phyloP scores from a whole-genome alignment of 768 basidiomycete genomes.

The Lanmaoa rubissima region DNA sequence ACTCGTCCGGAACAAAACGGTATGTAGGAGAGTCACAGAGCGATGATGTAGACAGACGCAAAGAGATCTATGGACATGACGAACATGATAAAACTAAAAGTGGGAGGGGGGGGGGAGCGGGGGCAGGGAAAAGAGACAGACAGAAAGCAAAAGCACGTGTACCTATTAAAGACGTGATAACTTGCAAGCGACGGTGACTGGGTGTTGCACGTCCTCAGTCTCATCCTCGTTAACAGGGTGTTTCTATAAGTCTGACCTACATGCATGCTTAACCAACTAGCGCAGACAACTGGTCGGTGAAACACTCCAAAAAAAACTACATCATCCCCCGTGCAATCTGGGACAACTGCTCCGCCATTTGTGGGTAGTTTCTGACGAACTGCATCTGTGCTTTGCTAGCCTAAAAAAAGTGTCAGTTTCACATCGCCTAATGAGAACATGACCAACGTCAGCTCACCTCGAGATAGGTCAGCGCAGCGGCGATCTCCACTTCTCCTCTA shows the following conservation, averaged over 20 bases:
- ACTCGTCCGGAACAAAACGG: background rate
- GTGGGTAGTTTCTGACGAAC: slow-evolving; percentile 81
- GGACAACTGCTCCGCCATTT: slow-evolving; percentile 70
- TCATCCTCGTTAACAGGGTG: slow-evolving; percentile 1
- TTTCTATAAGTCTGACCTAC: slow-evolving; percentile 21
- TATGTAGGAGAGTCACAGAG: background rate
- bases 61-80: background rate
- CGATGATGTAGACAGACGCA: too few species aligned
- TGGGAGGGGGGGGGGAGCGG: too few species aligned
- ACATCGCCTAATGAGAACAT: background rate
- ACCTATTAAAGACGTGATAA: slow-evolving; percentile 10
- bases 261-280: slow-evolving; percentile 5
- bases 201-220: slow-evolving; percentile 1
- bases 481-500: slow-evolving; percentile 86
- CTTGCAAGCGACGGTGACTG: background rate
- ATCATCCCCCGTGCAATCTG: slow-evolving; percentile 44
- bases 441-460: slow-evolving; percentile 48
- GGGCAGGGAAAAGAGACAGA: background rate
- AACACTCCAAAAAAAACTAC: slow-evolving; percentile 15
- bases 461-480: slow-evolving; percentile 73
- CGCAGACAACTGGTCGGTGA: background rate
- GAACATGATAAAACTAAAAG: background rate
- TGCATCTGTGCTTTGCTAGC: slow-evolving; percentile 81
- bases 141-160: background rate
- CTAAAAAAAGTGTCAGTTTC: slow-evolving; percentile 35